A percentile compares a stretch with the other conserved stretches of the same genome.
phyloP scores from a whole-genome alignment of 1,139 yeast genomes.

The Scheffersomyces stambukii region DNA sequence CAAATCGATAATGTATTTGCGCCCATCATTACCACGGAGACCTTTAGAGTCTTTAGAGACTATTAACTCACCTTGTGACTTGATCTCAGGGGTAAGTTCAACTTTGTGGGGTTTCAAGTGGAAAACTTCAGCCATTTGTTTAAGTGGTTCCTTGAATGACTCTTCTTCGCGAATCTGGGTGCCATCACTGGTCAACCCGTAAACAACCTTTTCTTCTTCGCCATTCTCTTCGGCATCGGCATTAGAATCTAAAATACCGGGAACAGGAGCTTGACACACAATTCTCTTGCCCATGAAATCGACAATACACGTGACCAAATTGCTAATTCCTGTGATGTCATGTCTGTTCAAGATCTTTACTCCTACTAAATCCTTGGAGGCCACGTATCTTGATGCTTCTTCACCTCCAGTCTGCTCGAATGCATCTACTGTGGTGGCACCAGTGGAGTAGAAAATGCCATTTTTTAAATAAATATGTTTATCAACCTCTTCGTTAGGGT shows the following conservation, averaged over 20 bases:
- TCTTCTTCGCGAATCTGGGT: constrained; percentile 44
- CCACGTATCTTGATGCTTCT: constrained; percentile 81
- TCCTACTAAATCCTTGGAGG: constrained; percentile 74
- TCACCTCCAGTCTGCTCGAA: constrained; percentile 71
- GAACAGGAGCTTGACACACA: constrained; percentile 93
- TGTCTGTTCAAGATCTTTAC: constrained; percentile 65
- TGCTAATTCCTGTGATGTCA: constrained; percentile 61
- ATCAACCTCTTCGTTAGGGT: constrained; percentile 61
- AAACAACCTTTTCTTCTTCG: constrained; percentile 51
- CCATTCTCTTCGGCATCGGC: constrained; percentile 25
- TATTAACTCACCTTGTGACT: constrained; percentile 44
- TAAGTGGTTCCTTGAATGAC: constrained; percentile 52
- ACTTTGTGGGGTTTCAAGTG: constrained; percentile 73
- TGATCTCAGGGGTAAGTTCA: constrained; percentile 27
- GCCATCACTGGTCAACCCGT: constrained; percentile 71
- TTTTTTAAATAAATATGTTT: constrained; percentile 71
- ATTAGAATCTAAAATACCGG: constrained; percentile 75
- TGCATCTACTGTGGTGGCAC: constrained; percentile 66
- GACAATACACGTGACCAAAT: constrained; percentile 75
- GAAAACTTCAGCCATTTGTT: constrained; percentile 65
- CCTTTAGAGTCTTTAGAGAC: constrained; percentile 85
- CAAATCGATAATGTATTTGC: constrained; percentile 80
- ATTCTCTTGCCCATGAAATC: constrained; percentile 88
- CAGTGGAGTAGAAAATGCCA: constrained; percentile 83
- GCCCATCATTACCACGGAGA: constrained; percentile 77